Base-by-base conservation (phyloP, 2,329 filamentous ascomycete species). In the Microdochium nivale region DNA sequence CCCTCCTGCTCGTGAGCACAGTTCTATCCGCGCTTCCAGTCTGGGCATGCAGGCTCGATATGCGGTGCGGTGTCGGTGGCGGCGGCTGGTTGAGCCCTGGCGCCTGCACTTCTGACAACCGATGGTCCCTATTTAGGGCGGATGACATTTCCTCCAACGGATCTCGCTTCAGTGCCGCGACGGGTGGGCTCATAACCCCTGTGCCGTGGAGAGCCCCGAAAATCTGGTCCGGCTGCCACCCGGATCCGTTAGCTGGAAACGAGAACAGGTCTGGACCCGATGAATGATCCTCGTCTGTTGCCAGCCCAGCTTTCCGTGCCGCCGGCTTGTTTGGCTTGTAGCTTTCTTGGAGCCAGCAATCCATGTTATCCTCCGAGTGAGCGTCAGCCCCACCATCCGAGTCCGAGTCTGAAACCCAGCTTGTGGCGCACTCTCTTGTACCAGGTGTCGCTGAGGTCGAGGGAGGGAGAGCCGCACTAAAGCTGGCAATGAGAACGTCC, bases 291-390 rank as follows among this genome's bases (percentile, higher is more conserved):
- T 21, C 48, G 33, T 46, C 52, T 48, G 14, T 52, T 51, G 30
- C 55, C 49, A 5, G 55, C 51, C 27, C 62, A 58, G 13, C 56
- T 62, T 2, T 65, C 60, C 0, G 61, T 58, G 44, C 54, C 59
- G 52, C 57, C 52, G 1, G 57, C 55, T 33, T 54, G 0, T 63
- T 61, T 1, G 74, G 70, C 47, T 75, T 75, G 30, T 71, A 63
- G 50, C 76, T 77, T 60, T 80, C 77, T 7, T 72, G 73, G 65
- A 83, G 72, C 79, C 79, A 83, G 24, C 79, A 78, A 51, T 83
- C 80, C 4, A 78, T 69, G n/a, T 67, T 69, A 16, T 73, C 70
- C 21, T 67, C 67, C 8, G 67, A 64, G 35, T 70, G 70, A 3
- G 66, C 66, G 33, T 68, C 66, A 1, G 65, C 65, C 16, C 64